Evolutionary conservation across 1,139 yeast species (phyloP), one percentile per base, ranked within the genome.

Genomic region (Hansenula sp.): DNA sequence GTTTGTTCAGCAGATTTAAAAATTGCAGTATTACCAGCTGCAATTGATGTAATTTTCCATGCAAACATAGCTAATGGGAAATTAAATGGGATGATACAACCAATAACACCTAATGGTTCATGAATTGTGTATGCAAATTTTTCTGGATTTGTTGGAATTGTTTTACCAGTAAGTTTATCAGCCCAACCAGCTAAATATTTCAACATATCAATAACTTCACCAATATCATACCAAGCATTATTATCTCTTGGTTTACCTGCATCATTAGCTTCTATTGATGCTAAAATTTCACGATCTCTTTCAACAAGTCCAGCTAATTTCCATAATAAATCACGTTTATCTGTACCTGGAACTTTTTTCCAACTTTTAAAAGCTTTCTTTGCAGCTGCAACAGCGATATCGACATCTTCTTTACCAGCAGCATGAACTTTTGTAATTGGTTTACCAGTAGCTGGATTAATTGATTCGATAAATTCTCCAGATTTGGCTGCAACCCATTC

Each of bases 161-260:
- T 78, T 47, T 73, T 72, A 35, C 96, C 96, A 43, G 77, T 66
- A 50, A 82, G 71, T 68, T 88, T 88, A 64, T 84, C 95, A 36
- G 95, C 90, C 79, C 86, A 82, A 39, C 96, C 96, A 20, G 92
- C 95, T 61, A 76, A 75, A 72, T 82, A 68, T 68, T 82, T 71
- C 68, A 82, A 68, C 60, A 82, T 68, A 56, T 76, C 65, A 59
- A 82, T 57, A 61, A 80, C 68, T 65, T 77, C 65, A 59, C 71
- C 77, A 39, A 88, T 69, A 58, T 88, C 96, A 45, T 66, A 76
- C 40, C 65, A 54, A 11, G 82, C 75, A 53, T 77, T 77, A 41
- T 70, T 63, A 40, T 65, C 62, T 46, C 66, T 57, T 34, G 86
- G 82, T 59, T 82, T 82, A 36, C 89, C 89, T 14, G 82, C 68